phyloP scores from a whole-genome alignment of 768 basidiomycete genomes.

The Chlorophyllum brunneum region DNA sequence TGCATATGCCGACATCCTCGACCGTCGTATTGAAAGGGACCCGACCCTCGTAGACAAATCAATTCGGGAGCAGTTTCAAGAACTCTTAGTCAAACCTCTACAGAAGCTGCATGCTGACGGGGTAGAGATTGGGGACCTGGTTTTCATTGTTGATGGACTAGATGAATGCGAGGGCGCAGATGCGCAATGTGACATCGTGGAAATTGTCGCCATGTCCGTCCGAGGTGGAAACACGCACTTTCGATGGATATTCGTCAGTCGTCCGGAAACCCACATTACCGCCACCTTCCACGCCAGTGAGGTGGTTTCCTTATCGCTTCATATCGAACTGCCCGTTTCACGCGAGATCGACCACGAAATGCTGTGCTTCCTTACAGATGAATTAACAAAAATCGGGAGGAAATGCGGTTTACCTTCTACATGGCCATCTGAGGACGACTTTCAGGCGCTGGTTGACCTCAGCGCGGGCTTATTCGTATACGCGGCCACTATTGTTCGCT shows the following conservation, averaged over 20 bases:
- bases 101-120: neutral
- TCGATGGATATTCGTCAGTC: constrained; percentile 10
- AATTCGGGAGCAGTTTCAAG: neutral
- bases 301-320: neutral
- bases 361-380: neutral
- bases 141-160: constrained; percentile 13
- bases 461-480: constrained; percentile 6
- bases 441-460: neutral
- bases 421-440: constrained; percentile 8
- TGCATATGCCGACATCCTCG: neutral
- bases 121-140: neutral
- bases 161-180: constrained; percentile 9
- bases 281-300: neutral
- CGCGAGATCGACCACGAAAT: constrained; percentile 8
- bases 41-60: neutral
- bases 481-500: constrained; percentile 6
- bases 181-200: neutral
- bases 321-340: constrained; percentile 1
- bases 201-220: neutral
- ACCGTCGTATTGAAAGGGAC: neutral
- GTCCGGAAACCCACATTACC: constrained; percentile 11
- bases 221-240: neutral
- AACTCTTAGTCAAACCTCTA: no score
- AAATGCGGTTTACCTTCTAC: neutral
- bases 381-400: neutral